Conservation (phyloP, 768 basidiomycete genomes). For the Tricholoma hemisulphureum region DNA sequence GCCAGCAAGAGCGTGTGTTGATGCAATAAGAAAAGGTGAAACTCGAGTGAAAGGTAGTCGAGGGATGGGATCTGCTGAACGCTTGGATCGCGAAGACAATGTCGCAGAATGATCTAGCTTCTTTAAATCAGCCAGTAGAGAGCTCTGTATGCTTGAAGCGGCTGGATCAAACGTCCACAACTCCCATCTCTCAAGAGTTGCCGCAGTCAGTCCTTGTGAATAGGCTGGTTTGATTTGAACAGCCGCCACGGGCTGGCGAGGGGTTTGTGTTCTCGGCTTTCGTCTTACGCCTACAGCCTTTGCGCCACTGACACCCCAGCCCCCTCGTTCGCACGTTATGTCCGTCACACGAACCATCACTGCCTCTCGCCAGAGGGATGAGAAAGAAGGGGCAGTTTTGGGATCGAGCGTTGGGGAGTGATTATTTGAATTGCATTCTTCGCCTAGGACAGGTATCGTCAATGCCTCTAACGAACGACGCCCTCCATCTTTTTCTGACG, state of each 20-base stretch:
- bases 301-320: conserved; percentile 66
- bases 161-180: conserved; percentile 74
- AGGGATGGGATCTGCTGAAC: conserved; percentile 37
- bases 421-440: conserved; percentile 36
- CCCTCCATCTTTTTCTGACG: conserved; percentile 63
- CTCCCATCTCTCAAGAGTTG: conserved; percentile 81
- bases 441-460: conserved; percentile 44
- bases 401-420: conserved; percentile 1
- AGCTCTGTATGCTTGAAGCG: conserved; percentile 45
- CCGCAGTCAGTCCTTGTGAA: conserved; percentile 51
- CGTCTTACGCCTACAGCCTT: conserved; percentile 69
- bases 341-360: conserved; percentile 53
- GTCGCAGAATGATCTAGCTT: conserved; percentile 19
- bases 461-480: conserved; percentile 50
- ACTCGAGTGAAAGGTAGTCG: conserved; percentile 82
- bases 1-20: conserved; percentile 60
- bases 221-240: conserved; percentile 8
- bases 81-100: conserved; percentile 16
- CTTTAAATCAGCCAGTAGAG: conserved; percentile 48
- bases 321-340: conserved; percentile 68
- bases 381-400: conserved; percentile 32
- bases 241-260: conserved; percentile 22
- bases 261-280: conserved; percentile 47
- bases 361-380: conserved; percentile 59
- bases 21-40: conserved; percentile 51